Percentiles rank a stretch among this genome's conserved stretches.
Evolutionary conservation across 257 asterid genomes (phyloP).

Genomic region (Solanum virginianum): DNA sequence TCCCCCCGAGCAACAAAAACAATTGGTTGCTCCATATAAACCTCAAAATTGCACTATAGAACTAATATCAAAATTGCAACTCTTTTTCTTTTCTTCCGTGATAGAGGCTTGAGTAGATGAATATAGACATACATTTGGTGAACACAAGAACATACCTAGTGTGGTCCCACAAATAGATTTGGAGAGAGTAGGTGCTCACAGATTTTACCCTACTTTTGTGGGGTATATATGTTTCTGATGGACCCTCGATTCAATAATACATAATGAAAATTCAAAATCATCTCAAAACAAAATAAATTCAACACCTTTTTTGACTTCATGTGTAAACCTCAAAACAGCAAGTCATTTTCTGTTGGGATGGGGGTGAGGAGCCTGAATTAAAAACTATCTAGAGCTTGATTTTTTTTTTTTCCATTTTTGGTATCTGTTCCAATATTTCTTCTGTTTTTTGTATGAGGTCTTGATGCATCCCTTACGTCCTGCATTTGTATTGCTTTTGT

Average conservation of each 20-base stretch:
- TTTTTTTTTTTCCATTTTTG: neutral
- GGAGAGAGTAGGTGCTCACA: neutral
- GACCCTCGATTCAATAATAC: neutral
- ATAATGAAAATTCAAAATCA: neutral
- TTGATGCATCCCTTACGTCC: neutral
- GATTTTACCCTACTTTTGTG: neutral
- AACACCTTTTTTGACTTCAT: neutral
- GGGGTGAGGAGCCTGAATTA: neutral
- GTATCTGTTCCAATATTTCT: neutral
- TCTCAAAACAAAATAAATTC: neutral
- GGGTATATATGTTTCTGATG: neutral
- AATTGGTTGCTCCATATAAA: neutral
- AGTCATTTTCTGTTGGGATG: neutral
- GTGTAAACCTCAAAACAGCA: neutral
- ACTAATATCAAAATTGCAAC: neutral
- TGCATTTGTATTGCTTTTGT: neutral
- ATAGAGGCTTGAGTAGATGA: neutral
- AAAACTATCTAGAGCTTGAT: neutral
- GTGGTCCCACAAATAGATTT: neutral
- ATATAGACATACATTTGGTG: neutral
- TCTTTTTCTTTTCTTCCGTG: neutral
- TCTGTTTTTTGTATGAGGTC: neutral
- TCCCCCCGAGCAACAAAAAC: neutral
- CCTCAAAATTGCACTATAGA: neutral
- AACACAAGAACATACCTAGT: neutral